phyloP scores from a whole-genome alignment of 2,329 filamentous ascomycete genomes.

The Colletotrichum sp. region DNA sequence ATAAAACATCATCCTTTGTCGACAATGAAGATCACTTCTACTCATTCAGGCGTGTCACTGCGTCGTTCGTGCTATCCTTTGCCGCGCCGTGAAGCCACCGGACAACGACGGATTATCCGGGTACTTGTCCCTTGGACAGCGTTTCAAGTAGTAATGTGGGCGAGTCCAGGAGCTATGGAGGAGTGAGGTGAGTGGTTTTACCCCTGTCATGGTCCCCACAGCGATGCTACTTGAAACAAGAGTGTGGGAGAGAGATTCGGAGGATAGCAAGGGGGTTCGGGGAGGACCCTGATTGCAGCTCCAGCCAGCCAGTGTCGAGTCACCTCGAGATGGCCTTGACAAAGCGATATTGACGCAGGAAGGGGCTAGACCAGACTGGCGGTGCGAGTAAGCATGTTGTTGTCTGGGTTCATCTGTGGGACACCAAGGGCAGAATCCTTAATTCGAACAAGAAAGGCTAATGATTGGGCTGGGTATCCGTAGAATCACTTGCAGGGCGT shows the following conservation, averaged over 20 bases:
- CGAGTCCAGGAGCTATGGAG: not conserved
- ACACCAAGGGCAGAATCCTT: not conserved
- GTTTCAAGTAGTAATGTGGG: not conserved
- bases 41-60: not conserved
- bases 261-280: not conserved
- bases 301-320: not conserved
- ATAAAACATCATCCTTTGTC: not conserved
- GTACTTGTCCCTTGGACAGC: not conserved
- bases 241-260: not conserved
- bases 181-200: not conserved
- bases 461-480: not conserved
- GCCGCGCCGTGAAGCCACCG: not conserved
- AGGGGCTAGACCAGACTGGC: not conserved
- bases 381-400: not conserved
- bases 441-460: not conserved
- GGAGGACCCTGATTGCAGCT: not conserved
- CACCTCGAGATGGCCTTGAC: not conserved
- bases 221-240: conserved; percentile 4
- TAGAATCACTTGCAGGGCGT: not conserved
- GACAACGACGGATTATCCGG: not conserved
- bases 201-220: not conserved
- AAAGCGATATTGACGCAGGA: not conserved
- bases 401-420: not conserved
- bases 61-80: not conserved
- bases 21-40: not conserved